Conservation (phyloP, 2,329 filamentous ascomycete genomes). For the Stagonosporopsis vannaccii region DNA sequence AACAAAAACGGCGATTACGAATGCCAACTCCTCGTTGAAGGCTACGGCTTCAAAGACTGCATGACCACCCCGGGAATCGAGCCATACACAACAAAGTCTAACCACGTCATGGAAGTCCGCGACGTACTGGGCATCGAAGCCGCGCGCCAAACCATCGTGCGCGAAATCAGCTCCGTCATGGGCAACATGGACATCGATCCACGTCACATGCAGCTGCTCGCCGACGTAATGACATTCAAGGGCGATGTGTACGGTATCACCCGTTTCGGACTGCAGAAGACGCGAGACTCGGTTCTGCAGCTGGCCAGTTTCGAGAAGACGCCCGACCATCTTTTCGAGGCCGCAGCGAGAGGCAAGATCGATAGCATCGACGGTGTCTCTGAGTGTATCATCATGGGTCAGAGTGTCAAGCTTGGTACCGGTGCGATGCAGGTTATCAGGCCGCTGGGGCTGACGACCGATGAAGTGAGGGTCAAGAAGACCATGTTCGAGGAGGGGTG, state of each 20-base stretch:
- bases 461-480: conserved; percentile 36
- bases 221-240: conserved; percentile 99
- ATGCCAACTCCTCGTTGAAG: conserved; percentile 77
- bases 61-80: conserved; percentile 94
- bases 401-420: conserved; percentile 90
- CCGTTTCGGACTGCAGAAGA: conserved; percentile 93
- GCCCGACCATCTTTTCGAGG: conserved; percentile 95
- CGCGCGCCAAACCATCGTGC: conserved; percentile 84
- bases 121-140: conserved; percentile 95
- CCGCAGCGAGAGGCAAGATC: conserved; percentile 88
- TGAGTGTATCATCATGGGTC: conserved; percentile 98
- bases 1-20: conserved; percentile 69
- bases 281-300: conserved; percentile 92
- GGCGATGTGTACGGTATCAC: conserved; percentile 97
- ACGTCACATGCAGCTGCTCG: conserved; percentile 95
- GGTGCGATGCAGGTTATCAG: conserved; percentile 91
- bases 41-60: conserved; percentile 86
- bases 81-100: conserved; percentile 75
- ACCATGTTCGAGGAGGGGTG: conserved; percentile 49
- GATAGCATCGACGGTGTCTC: conserved; percentile 92
- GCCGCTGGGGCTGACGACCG: conserved; percentile 57
- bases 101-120: conserved; percentile 88
- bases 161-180: conserved; percentile 91
- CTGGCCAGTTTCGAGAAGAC: conserved; percentile 98
- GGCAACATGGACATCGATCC: conserved; percentile 94